Conservation (phyloP, 2,329 filamentous ascomycete genomes). For the Raffaelea ambrosiae region DNA sequence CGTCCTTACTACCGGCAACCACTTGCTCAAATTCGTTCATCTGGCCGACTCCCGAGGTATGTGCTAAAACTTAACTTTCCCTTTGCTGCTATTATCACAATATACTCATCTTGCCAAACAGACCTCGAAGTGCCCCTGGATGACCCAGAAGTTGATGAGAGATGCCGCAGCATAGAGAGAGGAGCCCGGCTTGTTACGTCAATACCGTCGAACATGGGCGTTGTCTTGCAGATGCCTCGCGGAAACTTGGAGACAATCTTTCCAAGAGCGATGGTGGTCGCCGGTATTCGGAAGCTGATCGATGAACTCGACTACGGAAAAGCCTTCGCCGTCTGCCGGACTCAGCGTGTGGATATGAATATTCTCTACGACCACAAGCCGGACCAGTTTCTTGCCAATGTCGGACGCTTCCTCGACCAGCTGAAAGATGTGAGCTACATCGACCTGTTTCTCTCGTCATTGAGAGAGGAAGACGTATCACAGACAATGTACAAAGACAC, state of each 20-base stretch:
- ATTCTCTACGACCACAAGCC: slow-evolving; percentile 92
- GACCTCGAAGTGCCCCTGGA: slow-evolving; percentile 77
- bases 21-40: slow-evolving; percentile 91
- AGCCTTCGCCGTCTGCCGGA: slow-evolving; percentile 82
- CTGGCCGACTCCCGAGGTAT: slow-evolving; percentile 58
- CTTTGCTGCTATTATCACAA: neutral
- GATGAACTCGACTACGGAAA: slow-evolving; percentile 71
- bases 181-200: slow-evolving; percentile 81
- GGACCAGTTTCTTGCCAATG: slow-evolving; percentile 69
- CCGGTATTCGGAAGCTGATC: slow-evolving; percentile 76
- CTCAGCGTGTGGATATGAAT: slow-evolving; percentile 95
- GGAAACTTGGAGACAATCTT: slow-evolving; percentile 95
- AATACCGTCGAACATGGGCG: slow-evolving; percentile 76
- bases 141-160: slow-evolving; percentile 84
- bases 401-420: slow-evolving; percentile 74
- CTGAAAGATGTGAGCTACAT: slow-evolving; percentile 73
- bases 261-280: slow-evolving; percentile 84
- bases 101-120: slow-evolving; percentile 21
- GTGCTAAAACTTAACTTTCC: slow-evolving; percentile 12
- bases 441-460: slow-evolving; percentile 82
- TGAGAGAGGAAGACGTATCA: slow-evolving; percentile 86
- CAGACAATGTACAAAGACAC: slow-evolving; percentile 92
- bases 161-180: slow-evolving; percentile 85
- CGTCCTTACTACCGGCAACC: slow-evolving; percentile 85
- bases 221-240: slow-evolving; percentile 89